Evolutionary conservation across 176 grass and related monocot species (phyloP), one percentile per base, ranked within the genome.

Genomic region (Dactylis glomerata): DNA sequence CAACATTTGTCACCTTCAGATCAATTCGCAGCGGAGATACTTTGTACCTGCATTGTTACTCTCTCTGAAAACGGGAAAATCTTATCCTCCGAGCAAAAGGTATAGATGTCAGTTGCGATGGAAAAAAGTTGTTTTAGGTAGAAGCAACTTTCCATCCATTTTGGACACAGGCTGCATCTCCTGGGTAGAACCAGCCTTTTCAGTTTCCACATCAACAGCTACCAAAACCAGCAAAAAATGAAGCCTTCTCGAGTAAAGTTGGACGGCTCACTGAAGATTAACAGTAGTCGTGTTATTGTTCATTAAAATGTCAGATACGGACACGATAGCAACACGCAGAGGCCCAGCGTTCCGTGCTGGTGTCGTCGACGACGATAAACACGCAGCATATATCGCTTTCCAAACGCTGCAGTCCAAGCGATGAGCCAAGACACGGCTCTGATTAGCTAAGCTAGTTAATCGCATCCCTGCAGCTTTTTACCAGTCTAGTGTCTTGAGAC

Each of bases 291-390:
- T 78, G 65, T 57, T 7, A 70, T 20, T 55, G 22, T 37, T 22
- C 79, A 78, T 79, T 86, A 86, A 90, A 90, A 79, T 67, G 22
- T 9, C 24, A 20, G 84, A 87, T 91, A 52, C 76, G 20, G 85
- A 91, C 89, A 10, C 58, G 34, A 6, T 58, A 83, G 84, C 85
- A 24, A 40, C 84, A 17, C 80, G 38, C 31, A 26, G n/a, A 75
- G 83, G 84, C 62, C 73, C 88, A 71, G n/a, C 70, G n/a, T 41
- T 44, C 6, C n/a, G 68, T 24, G 40, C 32, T 78, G 19, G 24
- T 4, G 55, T 87, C 89, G 87, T 80, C 75, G 5, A 16, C 88
- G 78, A 86, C 85, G 61, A 19, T 64, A 45, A 56, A 57, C 47
- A 23, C 46, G 16, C 36, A 23, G 27, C 28, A 49, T 72, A 68